These are phyloP conservation scores for Catharanthus roseus DNA, from an alignment of 257 asterid species.

Conservation along the genomic window DNA sequence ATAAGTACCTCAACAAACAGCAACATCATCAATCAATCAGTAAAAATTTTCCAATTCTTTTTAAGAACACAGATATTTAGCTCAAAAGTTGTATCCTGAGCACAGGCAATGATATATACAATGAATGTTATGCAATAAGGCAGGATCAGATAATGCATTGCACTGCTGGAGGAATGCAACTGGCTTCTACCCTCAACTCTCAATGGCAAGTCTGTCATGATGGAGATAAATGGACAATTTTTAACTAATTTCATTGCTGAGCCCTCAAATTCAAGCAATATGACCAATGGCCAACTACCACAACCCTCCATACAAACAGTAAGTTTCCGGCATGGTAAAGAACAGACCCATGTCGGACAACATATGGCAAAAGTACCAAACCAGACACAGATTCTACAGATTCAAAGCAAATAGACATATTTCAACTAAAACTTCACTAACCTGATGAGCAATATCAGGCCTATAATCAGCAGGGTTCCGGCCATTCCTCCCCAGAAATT, in stretches of 20 bases:
- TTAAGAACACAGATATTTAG: not conserved
- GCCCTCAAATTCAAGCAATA: not conserved
- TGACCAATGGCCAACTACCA: not conserved
- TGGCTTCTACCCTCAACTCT: not conserved
- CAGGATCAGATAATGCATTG: not conserved
- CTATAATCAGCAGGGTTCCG: conserved; percentile 73
- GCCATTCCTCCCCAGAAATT: conserved; percentile 47
- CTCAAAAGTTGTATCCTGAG: not conserved
- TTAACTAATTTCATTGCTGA: not conserved
- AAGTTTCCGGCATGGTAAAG: not conserved
- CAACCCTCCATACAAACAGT: too few species aligned
- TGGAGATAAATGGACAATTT: not conserved
- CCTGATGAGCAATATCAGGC: conserved; percentile 91
- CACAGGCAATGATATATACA: not conserved
- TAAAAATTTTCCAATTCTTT: too few species aligned
- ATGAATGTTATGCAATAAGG: not conserved
- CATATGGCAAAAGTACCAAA: not conserved
- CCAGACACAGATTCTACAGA: not conserved
- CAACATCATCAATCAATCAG: not conserved
- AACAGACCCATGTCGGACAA: not conserved
- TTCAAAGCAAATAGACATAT: not conserved
- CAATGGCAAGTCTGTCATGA: too few species aligned
- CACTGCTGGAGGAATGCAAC: not conserved
- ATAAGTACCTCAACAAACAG: not conserved
- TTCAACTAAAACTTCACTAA: conserved; percentile 12